phyloP scores from a whole-genome alignment of 108 stramenopile species.

The Cyclotella atomus region DNA sequence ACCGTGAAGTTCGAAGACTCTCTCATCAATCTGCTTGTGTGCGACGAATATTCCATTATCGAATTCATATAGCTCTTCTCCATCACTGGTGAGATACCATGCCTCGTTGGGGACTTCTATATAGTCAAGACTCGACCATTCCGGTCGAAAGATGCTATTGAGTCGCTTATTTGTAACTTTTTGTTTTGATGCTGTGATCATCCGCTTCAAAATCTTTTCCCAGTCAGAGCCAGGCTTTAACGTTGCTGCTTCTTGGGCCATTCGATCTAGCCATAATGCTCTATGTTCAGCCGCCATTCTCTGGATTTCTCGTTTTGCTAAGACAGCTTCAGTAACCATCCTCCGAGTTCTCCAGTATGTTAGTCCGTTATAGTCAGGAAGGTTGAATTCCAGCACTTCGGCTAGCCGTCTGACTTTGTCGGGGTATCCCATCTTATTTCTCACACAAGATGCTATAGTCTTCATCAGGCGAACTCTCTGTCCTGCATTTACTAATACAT shows the following conservation, averaged over 20 bases:
- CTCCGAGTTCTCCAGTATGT: not conserved
- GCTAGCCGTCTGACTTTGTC: not conserved
- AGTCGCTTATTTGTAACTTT: not conserved
- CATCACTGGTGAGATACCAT: not conserved
- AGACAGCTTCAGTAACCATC: not conserved
- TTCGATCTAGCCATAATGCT: not conserved
- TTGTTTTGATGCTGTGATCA: not conserved
- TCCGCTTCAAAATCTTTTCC: not conserved
- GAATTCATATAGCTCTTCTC: constrained; percentile 1
- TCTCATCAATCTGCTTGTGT: not conserved
- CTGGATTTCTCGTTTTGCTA: not conserved
- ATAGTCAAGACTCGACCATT: not conserved
- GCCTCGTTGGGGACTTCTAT: constrained; percentile 1
- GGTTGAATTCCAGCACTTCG: not conserved
- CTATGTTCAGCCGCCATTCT: not conserved
- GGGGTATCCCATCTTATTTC: not conserved
- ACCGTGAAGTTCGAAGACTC: not conserved
- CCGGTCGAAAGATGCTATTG: not conserved
- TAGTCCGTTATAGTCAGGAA: not conserved
- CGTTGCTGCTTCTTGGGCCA: not conserved
- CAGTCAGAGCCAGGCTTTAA: not conserved
- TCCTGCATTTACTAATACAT: not conserved
- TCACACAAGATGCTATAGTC: not conserved
- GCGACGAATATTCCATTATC: not conserved
- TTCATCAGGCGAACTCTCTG: not conserved